phyloP scores from a whole-genome alignment of 2,329 filamentous ascomycete genomes.

The Pezicula neosporulosa region DNA sequence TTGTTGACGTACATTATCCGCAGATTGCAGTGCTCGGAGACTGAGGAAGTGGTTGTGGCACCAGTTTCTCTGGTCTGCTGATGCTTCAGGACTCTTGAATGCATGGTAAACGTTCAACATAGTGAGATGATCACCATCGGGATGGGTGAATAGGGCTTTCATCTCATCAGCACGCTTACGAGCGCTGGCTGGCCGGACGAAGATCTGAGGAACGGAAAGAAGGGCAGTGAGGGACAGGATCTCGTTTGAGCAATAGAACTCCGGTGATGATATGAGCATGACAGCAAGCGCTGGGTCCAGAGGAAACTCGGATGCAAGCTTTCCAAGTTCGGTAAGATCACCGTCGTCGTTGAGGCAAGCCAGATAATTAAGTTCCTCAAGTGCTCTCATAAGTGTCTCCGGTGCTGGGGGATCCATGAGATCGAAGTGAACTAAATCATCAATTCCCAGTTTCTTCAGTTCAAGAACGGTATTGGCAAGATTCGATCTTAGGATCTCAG shows the following conservation, averaged over 20 bases:
- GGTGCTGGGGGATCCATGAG: conserved; percentile 97
- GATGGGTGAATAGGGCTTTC: conserved; percentile 90
- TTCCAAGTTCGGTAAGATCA: conserved; percentile 81
- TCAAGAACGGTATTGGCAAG: conserved; percentile 92
- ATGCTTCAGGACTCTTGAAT: conserved; percentile 74
- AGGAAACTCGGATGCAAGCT: conserved; percentile 89
- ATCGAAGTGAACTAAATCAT: conserved; percentile 97
- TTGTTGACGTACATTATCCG: conserved; percentile 90
- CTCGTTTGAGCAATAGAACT: conserved; percentile 99
- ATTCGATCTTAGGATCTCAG: conserved; percentile 93
- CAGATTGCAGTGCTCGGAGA: conserved; percentile 81
- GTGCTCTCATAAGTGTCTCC: conserved; percentile 95
- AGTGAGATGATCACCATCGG: conserved; percentile 92
- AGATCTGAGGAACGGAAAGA: conserved; percentile 91
- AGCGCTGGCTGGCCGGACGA: conserved; percentile 79
- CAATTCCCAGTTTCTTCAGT: conserved; percentile 92
- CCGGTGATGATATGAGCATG: conserved; percentile 95
- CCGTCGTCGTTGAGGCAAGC: conserved; percentile 96
- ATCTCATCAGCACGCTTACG: conserved; percentile 95
- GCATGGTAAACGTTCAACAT: conserved; percentile 98
- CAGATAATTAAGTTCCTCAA: conserved; percentile 97
- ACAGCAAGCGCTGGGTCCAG: conserved; percentile 92
- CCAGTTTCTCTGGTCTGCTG: conserved; percentile 81
- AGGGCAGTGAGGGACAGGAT: conserved; percentile 93
- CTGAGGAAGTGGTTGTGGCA: conserved; percentile 97